Base-by-base conservation (phyloP, 805 yeast species). In the Ogataea glucozyma region DNA sequence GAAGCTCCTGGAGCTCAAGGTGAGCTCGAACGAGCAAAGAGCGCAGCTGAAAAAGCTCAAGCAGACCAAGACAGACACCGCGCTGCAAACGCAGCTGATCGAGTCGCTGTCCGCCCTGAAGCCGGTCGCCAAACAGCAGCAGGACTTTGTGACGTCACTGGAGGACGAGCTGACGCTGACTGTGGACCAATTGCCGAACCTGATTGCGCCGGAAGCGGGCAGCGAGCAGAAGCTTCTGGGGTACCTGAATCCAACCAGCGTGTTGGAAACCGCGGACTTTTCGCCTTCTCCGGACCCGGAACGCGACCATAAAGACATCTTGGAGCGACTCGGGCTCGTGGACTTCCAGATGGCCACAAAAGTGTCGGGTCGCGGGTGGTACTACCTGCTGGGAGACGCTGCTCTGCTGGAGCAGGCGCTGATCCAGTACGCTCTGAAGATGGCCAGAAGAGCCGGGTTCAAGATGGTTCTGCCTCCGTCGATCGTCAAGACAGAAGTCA, bases 401-500 rank as follows among this genome's bases (percentile, higher is more conserved):
- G 97, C 97, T 0, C 67, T 82, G 26, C 65, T 93, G 37, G 99
- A 93, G 58, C 95, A 85, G 58, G 99, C 99, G 0, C 69, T 93
- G 31, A 77, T 89, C 1, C 91, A 87, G 51, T 89, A 82, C 60
- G 84, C 95, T 0, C 61, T 91, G 39, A 68, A 75, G 24, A 64
- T 71, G 41, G 96, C 97, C 3, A 68, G 87, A 33, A 54, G 65
- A 34, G 58, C 70, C 8, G 96, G 95, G 0, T 93, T 86, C 65
- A 63, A 64, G 24, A 75, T 84, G 75, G 78, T 83, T 8, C 62
- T 78, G 9, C 97, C 98, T 0, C 99, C 99, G 2, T 78, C 95
- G 0, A 78, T 93, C 12, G 96, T 90, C 2, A 78, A 85, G 51
- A 69, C 79, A 14, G 95, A 86, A 48, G 70, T 88, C 4, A 80